Evolutionary conservation across 495 filamentous ascomycete genomes (phyloP).

Genomic region (Corynascus novoguineensis): DNA sequence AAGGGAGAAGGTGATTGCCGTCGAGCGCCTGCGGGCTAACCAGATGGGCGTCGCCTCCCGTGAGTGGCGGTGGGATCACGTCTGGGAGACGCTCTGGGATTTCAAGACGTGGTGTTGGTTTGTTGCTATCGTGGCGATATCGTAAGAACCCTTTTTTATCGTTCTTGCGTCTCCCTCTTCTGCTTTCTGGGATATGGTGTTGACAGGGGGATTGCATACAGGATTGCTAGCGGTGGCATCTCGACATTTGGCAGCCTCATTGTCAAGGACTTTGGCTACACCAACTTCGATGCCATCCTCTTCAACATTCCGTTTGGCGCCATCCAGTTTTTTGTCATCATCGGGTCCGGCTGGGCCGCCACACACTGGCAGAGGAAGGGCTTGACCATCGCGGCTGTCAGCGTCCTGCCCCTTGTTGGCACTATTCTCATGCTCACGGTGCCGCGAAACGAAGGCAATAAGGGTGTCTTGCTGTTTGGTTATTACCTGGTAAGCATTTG

Average conservation of each 20-base stretch:
- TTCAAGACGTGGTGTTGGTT: slow-evolving; percentile 64
- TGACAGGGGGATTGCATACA: slow-evolving; percentile 10
- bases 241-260: slow-evolving; percentile 61
- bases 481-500: slow-evolving; percentile 32
- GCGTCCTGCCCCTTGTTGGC: slow-evolving; percentile 52
- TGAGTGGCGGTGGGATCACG: slow-evolving; percentile 44
- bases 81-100: slow-evolving; percentile 56
- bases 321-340: slow-evolving; percentile 42
- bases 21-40: slow-evolving; percentile 48
- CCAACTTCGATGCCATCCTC: slow-evolving; percentile 54
- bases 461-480: slow-evolving; percentile 37
- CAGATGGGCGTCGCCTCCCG: slow-evolving; percentile 43
- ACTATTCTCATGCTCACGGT: slow-evolving; percentile 49
- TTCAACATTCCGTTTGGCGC: slow-evolving; percentile 62
- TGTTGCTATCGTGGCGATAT: slow-evolving; percentile 47
- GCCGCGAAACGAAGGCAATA: slow-evolving; percentile 36
- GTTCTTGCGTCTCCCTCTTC: not conserved
- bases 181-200: not conserved
- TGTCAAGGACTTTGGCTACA: slow-evolving; percentile 56
- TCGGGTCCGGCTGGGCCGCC: slow-evolving; percentile 44
- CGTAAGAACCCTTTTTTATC: slow-evolving; percentile 24
- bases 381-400: slow-evolving; percentile 50
- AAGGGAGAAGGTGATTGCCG: slow-evolving; percentile 55
- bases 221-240: slow-evolving; percentile 48
- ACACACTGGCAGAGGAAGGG: slow-evolving; percentile 50